Conservation (phyloP, 768 basidiomycete genomes). For the Russula virescens region DNA sequence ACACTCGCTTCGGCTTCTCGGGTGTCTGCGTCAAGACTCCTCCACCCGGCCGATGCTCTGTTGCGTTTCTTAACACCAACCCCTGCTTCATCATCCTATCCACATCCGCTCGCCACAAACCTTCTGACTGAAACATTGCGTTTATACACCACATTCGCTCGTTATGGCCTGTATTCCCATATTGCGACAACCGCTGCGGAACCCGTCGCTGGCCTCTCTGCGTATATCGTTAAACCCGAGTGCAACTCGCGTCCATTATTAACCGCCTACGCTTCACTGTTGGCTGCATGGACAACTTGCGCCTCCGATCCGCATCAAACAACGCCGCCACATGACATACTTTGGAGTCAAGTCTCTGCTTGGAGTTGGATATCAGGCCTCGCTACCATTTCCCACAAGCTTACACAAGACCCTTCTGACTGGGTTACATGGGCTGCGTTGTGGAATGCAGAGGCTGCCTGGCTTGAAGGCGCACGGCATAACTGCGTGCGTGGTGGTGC, state of each 20-base stretch:
- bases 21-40: constrained; percentile 52
- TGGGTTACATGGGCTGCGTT: constrained; percentile 33
- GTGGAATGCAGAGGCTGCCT: constrained; percentile 54
- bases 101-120: constrained; percentile 33
- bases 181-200: constrained; percentile 58
- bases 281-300: constrained; percentile 73
- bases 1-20: constrained; percentile 61
- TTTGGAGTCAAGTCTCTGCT: constrained; percentile 82
- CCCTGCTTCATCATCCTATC: constrained; percentile 42
- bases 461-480: constrained; percentile 71
- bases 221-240: constrained; percentile 39
- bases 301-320: constrained; percentile 90
- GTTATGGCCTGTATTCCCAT: constrained; percentile 74
- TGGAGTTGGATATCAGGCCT: constrained; percentile 70
- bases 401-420: constrained; percentile 31
- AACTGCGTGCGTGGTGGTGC: constrained; percentile 68
- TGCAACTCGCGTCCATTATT: constrained; percentile 36
- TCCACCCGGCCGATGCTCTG: constrained; percentile 55
- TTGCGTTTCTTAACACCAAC: constrained; percentile 64
- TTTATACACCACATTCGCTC: constrained; percentile 59
- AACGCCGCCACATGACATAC: constrained; percentile 77
- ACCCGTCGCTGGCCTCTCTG: constrained; percentile 47
- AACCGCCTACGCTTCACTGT: constrained; percentile 50
- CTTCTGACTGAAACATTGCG: constrained; percentile 55
- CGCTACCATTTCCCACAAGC: constrained; percentile 33